Base-by-base conservation (phyloP, 108 stramenopile genomes). In the Cyclotella baltica region DNA sequence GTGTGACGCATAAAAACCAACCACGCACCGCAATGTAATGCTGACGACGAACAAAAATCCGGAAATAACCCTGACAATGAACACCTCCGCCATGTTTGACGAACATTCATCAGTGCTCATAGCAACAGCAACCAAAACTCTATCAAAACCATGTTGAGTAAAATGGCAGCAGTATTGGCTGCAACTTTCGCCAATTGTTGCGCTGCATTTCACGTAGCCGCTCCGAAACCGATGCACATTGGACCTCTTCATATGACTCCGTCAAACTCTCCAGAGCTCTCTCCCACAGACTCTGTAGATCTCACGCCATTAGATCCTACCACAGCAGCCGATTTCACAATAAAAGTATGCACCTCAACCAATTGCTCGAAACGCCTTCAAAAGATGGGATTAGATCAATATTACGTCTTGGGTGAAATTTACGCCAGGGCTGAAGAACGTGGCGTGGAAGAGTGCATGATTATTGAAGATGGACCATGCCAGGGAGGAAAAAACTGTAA, bases 381-480 rank as follows among this genome's bases (percentile, higher is more conserved):
- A 46, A 27, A 52, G 25, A 33, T 88, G 30, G 87, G 88, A 28
- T 57, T 94, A 72, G 90, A 92, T 66, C 65, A 85, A 48, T 87
- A 86, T 52, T 84, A 88, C 20, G 81, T 87, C 19, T 84, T 90
- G 57, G 80, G 78, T 16, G 93, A 87, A 35, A 63, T 94, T 6
- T 94, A 88, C 48, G 68, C 61, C 20, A 76, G 75, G 20, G 77
- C 83, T 11, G 66, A 76, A 73, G 51, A 36, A 46, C 79, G 40
- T 25, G 48, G 69, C 30, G 43, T 62, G 0, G 68, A 81, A 23
- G 33, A 55, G 27, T 30, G 20, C n/a, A 83, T 94, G 59, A 64
- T 67, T 23, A 79, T 94, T 4, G 93, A 92, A 76, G 91, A 94
- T 67, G 82, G 80, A 4, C 69, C 87, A 0, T 94, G 93, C 67